Evolutionary conservation across 2,329 filamentous ascomycete genomes (phyloP), one percentile per base, ranked within the genome.

Genomic region (Colletotrichum cereale): DNA sequence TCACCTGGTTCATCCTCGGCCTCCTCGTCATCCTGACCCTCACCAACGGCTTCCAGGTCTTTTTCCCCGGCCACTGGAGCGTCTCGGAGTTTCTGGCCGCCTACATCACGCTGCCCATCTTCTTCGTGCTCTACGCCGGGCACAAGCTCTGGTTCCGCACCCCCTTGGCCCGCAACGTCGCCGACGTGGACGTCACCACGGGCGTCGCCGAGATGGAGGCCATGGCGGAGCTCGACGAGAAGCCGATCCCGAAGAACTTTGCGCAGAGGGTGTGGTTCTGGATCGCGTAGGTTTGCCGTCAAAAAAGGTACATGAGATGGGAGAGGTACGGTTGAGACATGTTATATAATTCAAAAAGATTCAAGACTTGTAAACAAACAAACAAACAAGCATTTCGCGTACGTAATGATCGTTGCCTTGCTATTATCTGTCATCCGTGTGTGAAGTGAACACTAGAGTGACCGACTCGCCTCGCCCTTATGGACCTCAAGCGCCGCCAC

Each of bases 1-100:
- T 89, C 2, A 87, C 91, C 0, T 93, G 86, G 76, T 81, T 87
- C 65, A 85, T 87, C 12, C 85, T 94, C 1, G 78, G 87, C 21
- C 77, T 89, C 31, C 86, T 94, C 64, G 78, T 80, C 3, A 81
- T 93, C 34, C 84, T 95, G n/a, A 88, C 87, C 1, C 80, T 95
- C 3, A 91, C 93, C 75, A 94, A 94, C 76, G 93, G 92, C 1
- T 96, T 95, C 80, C 87, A 90, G 44, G 88, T 92, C 18, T 95
- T 96, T 78, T 92, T 91, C 78, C 88, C 89, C 0, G 82, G 84
- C 10, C 84, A 90, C 36, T 96, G 90, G 87, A 87, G 84, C 21
- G 87, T 86, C 0, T 84, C 86, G 6, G 85, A 85, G 75, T 96
- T 96, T 76, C 71, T 91, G n/a, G 87, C 88, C 0, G 86, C 82